Evolutionary conservation across 352 stramenopile genomes (phyloP), one percentile per base, ranked within the genome.

Genomic region (Phytophthora syringae): DNA sequence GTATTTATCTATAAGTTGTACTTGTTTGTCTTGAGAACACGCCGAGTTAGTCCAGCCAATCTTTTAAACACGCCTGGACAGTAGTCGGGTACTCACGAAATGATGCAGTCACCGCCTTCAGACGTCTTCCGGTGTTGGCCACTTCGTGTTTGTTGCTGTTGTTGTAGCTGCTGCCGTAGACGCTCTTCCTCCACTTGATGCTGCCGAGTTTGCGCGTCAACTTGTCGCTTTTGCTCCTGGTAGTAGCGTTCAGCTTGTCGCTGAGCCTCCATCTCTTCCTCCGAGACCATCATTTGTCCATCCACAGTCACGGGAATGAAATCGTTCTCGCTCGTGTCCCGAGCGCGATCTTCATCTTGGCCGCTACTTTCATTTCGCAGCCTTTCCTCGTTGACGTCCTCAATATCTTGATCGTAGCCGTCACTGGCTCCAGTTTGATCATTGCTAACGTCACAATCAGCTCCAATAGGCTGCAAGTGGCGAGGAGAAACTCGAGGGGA

Each of bases 181-280:
- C 39, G 56, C 20, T 76, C 64, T 49, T 80, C 60, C 22, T 82
- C 66, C 18, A 73, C 52, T 47, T 85, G 71, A 25, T 76, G 72
- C 30, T 79, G 70, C 39, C 44, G 66, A 2, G 71, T 79, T 36
- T 78, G 74, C 0, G 76, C 59, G 25, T 87, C 80, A 5, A 83
- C 43, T 27, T 85, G 72, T 34, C 68, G 72, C 54, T 90, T 89
- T 48, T 84, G 77, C 52, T 93, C 76, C n/a, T 89, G 75, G 55
- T 92, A 95, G 50, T 88, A 93, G 37, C 52, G 59, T 51, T 87
- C 84, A 2, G 84, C 82, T 27, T 91, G 70, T 22, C 75, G 82
- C 62, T 95, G 88, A 5, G 80, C 82, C 43, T 90, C 82, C 5
- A 95, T 57, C 9, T 92, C 80, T 36, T 85, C 77, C 44, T 87